Base-by-base conservation (phyloP, 352 stramenopile genomes). In the Pythium pectinolyticum region DNA sequence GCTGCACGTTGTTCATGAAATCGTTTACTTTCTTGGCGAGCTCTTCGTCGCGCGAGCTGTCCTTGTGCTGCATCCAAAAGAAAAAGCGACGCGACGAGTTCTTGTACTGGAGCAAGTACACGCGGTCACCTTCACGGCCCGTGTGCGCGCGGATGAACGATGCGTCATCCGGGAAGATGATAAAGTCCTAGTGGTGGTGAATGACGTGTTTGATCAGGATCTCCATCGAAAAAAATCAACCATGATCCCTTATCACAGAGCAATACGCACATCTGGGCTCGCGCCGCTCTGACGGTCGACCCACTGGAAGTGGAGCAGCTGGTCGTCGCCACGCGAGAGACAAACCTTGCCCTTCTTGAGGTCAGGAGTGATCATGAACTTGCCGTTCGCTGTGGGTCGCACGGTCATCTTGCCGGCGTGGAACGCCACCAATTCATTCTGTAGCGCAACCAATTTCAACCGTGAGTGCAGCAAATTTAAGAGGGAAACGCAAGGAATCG, bases 1-100 rank as follows among this genome's bases (percentile, higher is more conserved):
- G 61, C 59, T 87, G 73, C 22, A 81, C 78, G 49, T 93, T 94
- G 62, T 94, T 95, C 85, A 96, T 96, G 63, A 75, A 86, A 52
- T 95, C 85, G 70, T 96, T 94, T 28, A 95, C 74, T 60, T 95
- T 96, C 69, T 91, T 92, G 27, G 78, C 74, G 11, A 92, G 67
- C 49, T 96, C 90, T 34, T 94, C 87, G 55, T 97, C 90, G 31
- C 94, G 88, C 20, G 84, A 84, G 37, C 71, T 78, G 68, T 96
- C 84, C 72, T 96, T 96, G 75, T 93, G 90, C 84, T 97, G 92
- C 90, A 97, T 97, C 92, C 92, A 98, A 72, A 97, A 98, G 72
- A 98, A 97, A 73, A 98, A 97, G 22, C 91, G 88, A 19, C 92
- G 86, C 9, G 83, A 84, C 58, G 84, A 95, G 70, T 92, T 94